phyloP scores from a whole-genome alignment of 257 asterid genomes.

The Jaltomata sinuosa region DNA sequence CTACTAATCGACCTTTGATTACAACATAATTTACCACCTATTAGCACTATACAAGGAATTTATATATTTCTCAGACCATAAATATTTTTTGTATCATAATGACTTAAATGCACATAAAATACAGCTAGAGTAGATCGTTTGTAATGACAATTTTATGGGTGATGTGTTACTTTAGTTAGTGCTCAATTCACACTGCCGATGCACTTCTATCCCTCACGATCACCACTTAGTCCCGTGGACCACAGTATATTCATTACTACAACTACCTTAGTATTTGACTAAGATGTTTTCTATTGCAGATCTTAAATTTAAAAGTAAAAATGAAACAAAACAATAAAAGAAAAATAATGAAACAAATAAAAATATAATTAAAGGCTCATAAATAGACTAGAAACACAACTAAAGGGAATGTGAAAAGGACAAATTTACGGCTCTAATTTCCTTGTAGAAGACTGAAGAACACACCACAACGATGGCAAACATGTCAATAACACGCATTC shows the following conservation, averaged over 20 bases:
- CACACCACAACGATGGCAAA: background rate
- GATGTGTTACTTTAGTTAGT: background rate
- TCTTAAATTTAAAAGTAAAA: background rate
- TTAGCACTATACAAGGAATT: background rate
- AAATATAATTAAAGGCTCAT: background rate
- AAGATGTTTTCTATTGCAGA: background rate
- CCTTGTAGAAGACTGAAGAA: background rate
- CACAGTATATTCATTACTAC: background rate
- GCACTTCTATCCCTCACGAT: background rate
- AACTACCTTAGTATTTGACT: background rate
- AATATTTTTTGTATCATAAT: background rate
- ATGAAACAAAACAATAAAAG: background rate
- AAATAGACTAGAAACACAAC: background rate
- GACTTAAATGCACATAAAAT: background rate
- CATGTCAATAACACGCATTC: background rate
- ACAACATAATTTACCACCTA: background rate
- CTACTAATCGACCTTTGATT: background rate
- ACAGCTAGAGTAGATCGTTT: background rate
- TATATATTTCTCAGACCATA: background rate
- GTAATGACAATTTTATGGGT: background rate
- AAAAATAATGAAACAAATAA: background rate
- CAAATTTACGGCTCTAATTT: background rate
- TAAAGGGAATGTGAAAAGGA: background rate
- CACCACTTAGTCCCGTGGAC: background rate
- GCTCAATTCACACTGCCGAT: background rate